Evolutionary conservation across 2,329 filamentous ascomycete genomes (phyloP).

Genomic region (Colletotrichum sp.): DNA sequence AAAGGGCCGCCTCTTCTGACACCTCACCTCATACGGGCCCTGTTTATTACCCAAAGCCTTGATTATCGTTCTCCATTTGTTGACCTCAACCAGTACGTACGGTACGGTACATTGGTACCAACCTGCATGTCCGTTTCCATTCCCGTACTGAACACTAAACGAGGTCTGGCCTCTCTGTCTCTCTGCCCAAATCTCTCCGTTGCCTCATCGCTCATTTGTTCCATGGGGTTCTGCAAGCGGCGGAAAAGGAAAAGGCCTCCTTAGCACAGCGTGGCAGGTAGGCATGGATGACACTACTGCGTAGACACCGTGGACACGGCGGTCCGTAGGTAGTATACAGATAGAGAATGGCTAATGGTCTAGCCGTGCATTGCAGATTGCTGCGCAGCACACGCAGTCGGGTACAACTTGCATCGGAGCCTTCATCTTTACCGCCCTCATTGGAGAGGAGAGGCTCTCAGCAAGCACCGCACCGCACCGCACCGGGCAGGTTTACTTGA

Average conservation of each 20-base stretch:
- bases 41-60: background rate
- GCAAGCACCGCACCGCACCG: background rate
- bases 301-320: constrained; percentile 11
- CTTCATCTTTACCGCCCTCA: background rate
- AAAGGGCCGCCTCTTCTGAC: constrained; percentile 3
- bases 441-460: background rate
- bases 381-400: background rate
- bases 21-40: background rate
- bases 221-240: constrained; percentile 13
- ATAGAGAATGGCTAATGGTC: background rate
- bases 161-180: background rate
- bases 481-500: background rate
- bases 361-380: constrained; percentile 18
- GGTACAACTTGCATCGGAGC: background rate
- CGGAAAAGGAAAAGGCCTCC: constrained; percentile 16
- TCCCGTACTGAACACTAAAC: background rate
- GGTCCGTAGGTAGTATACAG: background rate
- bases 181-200: background rate
- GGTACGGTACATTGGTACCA: background rate
- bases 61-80: background rate
- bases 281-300: background rate
- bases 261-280: constrained; percentile 1
- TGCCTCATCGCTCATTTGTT: background rate
- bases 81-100: background rate
- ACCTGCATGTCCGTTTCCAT: background rate